Evolutionary conservation across 805 yeast genomes (phyloP).

Genomic region (Starmera caribaea): DNA sequence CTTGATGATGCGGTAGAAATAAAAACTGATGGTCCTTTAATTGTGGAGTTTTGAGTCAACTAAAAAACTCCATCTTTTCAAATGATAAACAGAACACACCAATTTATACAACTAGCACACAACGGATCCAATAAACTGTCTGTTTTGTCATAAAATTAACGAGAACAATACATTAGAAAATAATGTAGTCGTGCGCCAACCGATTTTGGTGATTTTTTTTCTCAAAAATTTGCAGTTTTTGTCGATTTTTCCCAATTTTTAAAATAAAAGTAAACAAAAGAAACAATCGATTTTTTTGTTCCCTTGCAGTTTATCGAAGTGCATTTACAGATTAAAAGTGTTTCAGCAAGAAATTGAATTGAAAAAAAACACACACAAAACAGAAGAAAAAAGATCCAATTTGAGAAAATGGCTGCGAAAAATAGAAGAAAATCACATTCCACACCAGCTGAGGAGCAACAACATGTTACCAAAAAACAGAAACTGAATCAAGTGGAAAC

Average conservation of each 20-base stretch:
- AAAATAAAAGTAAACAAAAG: neutral
- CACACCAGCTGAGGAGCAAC: too few species aligned
- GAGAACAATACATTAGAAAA: too few species aligned
- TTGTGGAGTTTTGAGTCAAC: constrained; percentile 7
- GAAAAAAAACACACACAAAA: too few species aligned
- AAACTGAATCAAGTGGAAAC: constrained; percentile 1
- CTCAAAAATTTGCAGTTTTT: neutral
- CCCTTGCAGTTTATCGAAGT: too few species aligned
- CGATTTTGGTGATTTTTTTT: neutral
- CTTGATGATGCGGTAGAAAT: constrained; percentile 8
- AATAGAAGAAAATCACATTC: constrained; percentile 9
- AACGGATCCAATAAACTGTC: too few species aligned
- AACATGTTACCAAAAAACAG: constrained; percentile 7
- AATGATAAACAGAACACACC: too few species aligned
- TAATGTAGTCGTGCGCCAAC: neutral
- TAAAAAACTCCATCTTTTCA: too few species aligned
- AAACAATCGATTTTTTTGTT: too few species aligned
- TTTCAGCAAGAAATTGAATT: too few species aligned
- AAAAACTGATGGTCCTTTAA: constrained; percentile 11
- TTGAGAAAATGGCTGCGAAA: constrained; percentile 9
- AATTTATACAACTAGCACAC: too few species aligned
- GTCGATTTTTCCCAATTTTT: neutral
- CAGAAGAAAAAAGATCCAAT: neutral
- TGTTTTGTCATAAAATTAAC: too few species aligned
- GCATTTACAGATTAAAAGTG: too few species aligned